Base-by-base conservation (phyloP, 257 asterid species). In the Primulina eburnea region DNA sequence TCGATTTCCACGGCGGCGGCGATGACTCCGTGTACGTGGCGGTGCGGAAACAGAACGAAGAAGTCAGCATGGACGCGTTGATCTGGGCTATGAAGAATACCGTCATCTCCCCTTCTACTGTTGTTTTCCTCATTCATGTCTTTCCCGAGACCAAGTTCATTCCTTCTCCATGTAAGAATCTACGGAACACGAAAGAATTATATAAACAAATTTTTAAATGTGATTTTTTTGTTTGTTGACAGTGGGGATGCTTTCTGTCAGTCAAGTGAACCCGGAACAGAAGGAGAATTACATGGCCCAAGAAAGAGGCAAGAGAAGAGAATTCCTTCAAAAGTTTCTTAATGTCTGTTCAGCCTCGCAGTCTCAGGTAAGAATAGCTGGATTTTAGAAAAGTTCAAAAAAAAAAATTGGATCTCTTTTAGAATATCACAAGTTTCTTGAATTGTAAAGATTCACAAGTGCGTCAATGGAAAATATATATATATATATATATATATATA, bases 201-300 rank as follows among this genome's bases (percentile, higher is more conserved):
- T 38, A 10, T 38, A 3, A 12, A 12, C 2, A 43, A 3, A 43
- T 0, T 12, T 12, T 10, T 10, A 40, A 10, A 2, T 40, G 50
- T 2, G 50, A 32, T 32, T 29, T 32, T 29, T 59, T 28, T 34
- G 14, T 37, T 60, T 28, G 8, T 24, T 24, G 33, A 7, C 6
- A 90, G 97, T 90, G 77, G 96, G 96, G 71, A 89, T 75, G 76
- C 69, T 90, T 33, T 87, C 86, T 1, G 32, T 87, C 5, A 80
- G 82, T 63, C 85, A 83, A 81, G 96, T 77, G 81, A 89, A 87
- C 71, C 81, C 77, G 1, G 87, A 77, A 74, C 91, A 90, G 60
- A 81, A 70, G 78, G 84, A 84, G 60, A 77, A 20, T 57, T 77
- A 77, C 74, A 69, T 82, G 84, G 72, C 84, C 28, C 72, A 80